Evolutionary conservation across 306 rosid genomes (phyloP), one percentile per base, ranked within the genome.

Genomic region (Trifolium fragiferum): DNA sequence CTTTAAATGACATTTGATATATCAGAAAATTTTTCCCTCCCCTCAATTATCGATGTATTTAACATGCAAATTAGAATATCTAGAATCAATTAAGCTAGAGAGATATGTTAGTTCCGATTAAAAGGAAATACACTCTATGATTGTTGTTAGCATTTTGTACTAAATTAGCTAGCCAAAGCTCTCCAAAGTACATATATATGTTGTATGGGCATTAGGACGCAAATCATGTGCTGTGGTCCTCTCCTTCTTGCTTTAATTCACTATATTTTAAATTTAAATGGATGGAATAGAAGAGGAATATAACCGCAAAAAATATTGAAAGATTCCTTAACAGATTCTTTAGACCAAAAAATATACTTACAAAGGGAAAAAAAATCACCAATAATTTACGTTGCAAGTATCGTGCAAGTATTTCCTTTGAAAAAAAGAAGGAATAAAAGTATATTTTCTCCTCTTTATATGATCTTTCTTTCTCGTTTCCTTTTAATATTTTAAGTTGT

Each of bases 211-310:
- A 76, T 50, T 76, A 33, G 76, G 67, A 69, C 13, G 63, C 79
- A 77, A 76, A 77, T 72, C 79, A 81, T 40, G 78, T 59, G 76
- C 47, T 50, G 78, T 58, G 76, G 62, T 40, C 47, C 72, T 72
- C 67, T 66, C 50, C 61, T 20, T 30, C 62, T 76, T 46, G 49
- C 69, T 76, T 72, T 59, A 15, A 21, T 19, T 44, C 9, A 25
- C 32, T 15, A 60, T 37, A 54, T 43, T 43, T 80, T 76, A n/a
- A n/a, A n/a, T n/a, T n/a, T n/a, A n/a, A n/a, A n/a, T n/a, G n/a
- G n/a, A n/a, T n/a, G n/a, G n/a, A n/a, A n/a, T n/a, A n/a, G n/a
- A n/a, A n/a, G n/a, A n/a, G n/a, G 20, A 15, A 49, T 10, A 43
- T 19, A 68, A 53, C 27, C 44, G 8, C 23, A 70, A 81, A 70